Evolutionary conservation across 2,329 filamentous ascomycete species (phyloP), one percentile per base, ranked within the genome.

Genomic region (Epichloe uncinata): DNA sequence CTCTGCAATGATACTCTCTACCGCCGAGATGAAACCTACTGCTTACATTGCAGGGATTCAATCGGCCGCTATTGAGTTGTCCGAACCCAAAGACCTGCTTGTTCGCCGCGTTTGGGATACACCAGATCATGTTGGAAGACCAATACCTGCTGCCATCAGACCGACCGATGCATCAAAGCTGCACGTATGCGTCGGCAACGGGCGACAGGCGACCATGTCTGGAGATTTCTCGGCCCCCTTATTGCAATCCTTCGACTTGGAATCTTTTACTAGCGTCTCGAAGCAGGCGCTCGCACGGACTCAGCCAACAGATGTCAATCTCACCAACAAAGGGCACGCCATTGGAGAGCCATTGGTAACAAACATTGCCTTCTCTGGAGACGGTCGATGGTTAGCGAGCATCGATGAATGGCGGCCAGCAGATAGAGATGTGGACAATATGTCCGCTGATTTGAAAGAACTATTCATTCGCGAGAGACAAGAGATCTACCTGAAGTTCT

Each of bases 401-500:
- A 78, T 95, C 1, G 93, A 98, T 62, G 86, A 90, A 60, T 98
- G 93, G 93, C 75, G 77, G 47, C 89, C 89, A 1, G 80, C 86
- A 9, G 68, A 71, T 12, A 72, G 77, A 52, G 89, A 96, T 60
- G 67, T 86, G 13, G 74, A 78, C 38, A 75, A 61, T 42, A 57
- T 67, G 1, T 58, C 56, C 33, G 53, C 57, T 30, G 66, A 69
- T 18, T 57, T 59, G 52, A 65, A 61, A 53, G 70, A 67, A 56
- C 73, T 69, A 47, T 73, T 78, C 50, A 66, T 71, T 33, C 67
- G 68, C 34, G 73, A 75, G 53, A 74, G 72, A 54, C 75, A 76
- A 42, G 91, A 97, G 63, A 78, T 89, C 0, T 86, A 85, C 59
- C 73, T 98, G 46, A 96, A 95, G 63, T 93, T 98, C 63, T 98